Evolutionary conservation across 2,329 filamentous ascomycete genomes (phyloP), one percentile per base, ranked within the genome.

Genomic region (Penicillium sp.): DNA sequence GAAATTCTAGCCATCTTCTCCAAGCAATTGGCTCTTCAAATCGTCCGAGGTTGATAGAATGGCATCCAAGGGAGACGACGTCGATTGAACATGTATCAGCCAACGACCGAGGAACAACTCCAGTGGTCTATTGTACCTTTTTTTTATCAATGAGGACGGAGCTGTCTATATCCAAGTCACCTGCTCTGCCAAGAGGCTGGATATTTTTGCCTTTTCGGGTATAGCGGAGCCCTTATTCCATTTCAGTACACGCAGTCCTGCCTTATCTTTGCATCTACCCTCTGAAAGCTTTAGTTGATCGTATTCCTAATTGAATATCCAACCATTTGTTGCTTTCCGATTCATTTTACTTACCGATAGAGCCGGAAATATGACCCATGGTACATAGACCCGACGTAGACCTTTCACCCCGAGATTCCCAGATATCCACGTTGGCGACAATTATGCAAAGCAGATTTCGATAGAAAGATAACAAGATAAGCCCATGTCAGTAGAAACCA

Each of bases 151-250:
- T 23, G n/a, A 24, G 24, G 13, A 23, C 20, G 35, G 15, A 23
- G 7, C 31, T 15, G 13, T 18, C 31, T 41, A 29, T 18, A 24
- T 42, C 18, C 6, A 43, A 33, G 18, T 24, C 20, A 23, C 13
- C 27, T 12, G 12, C 27, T 10, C 12, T 41, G 52, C 50, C 49
- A 53, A 52, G 47, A 40, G 15, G 37, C 54, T 58, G 66, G 66
- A 67, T 53, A 61, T 50, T 66, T 68, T 67, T 63, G 49, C 66
- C 64, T 20, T 53, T 62, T 61, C 43, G 29, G 63, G 65, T 49
- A 66, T 61, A 49, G 39, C 42, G 33, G 44, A 42, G 18, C 37
- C 35, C 10, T 41, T 55, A 50, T 59, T 54, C 64, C 59, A 4
- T 33, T 59, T 66, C 50, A 33, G 64, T 66, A 50, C 40, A 57